Conservation (phyloP, 208 protist species). For the Leishmania tarentolae region DNA sequence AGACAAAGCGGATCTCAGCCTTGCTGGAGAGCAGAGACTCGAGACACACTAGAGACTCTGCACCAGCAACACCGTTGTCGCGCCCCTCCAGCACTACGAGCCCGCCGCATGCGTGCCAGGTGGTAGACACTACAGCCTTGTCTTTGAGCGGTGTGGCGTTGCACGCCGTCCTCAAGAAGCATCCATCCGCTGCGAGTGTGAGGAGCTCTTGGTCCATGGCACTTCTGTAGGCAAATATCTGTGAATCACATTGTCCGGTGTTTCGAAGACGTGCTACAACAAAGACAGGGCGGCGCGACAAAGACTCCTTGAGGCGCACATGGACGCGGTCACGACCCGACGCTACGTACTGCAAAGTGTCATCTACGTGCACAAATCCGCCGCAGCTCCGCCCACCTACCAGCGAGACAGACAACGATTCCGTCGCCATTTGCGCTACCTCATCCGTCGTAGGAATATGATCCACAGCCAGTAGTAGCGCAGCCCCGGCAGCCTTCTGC, state of each 20-base stretch:
- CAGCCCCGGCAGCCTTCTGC: slow-evolving; percentile 13
- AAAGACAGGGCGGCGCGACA: slow-evolving; percentile 13
- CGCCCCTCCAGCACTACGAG: slow-evolving; percentile 21
- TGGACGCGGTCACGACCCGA: slow-evolving; percentile 17
- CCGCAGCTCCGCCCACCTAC: slow-evolving; percentile 18
- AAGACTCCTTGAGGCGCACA: slow-evolving; percentile 6
- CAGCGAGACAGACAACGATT: slow-evolving; percentile 9
- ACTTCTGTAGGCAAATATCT: slow-evolving; percentile 34
- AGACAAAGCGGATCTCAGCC: slow-evolving; percentile 29
- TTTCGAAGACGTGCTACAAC: slow-evolving; percentile 25
- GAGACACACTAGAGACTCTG: slow-evolving; percentile 5
- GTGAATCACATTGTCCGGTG: slow-evolving; percentile 5
- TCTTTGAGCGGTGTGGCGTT: background rate
- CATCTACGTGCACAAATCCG: slow-evolving; percentile 32
- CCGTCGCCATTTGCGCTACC: background rate
- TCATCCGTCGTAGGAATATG: slow-evolving; percentile 26
- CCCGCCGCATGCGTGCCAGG: slow-evolving; percentile 13
- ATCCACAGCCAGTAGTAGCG: slow-evolving; percentile 13
- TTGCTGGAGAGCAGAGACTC: slow-evolving; percentile 22
- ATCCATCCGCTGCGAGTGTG: slow-evolving; percentile 9
- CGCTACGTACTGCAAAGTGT: slow-evolving; percentile 16
- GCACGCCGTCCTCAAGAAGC: slow-evolving; percentile 14
- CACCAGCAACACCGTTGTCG: background rate
- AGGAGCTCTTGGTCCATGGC: slow-evolving; percentile 9
- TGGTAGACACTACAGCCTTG: background rate